Evolutionary conservation across 305 asterid genomes (phyloP), one percentile per base, ranked within the genome.

Genomic region (Euphrasia arctica): DNA sequence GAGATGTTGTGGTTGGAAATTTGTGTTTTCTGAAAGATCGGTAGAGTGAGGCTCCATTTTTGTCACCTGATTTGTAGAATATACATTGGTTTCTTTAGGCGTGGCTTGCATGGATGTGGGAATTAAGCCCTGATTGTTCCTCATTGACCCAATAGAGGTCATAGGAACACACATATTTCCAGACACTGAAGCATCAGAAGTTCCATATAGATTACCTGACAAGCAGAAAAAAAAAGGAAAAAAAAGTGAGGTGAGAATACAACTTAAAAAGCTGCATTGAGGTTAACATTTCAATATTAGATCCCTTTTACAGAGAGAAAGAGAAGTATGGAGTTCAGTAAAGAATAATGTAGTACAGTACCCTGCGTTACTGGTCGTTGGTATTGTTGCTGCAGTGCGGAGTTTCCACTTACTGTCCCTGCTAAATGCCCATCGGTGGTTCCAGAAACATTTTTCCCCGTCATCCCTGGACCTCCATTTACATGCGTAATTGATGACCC

Each of bases 121-220:
- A 70, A 78, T 82, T 70, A 76, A 64, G 80, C 83, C 77, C 60
- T 79, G 86, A 72, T 71, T 81, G 75, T 77, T 82, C 70, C 64
- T 76, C 64, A 70, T 74, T 18, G 83, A 74, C 63, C 89, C 85
- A 65, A 62, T 72, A 74, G 92, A 76, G 68, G 85, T 75, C 57
- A 74, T 82, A 65, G 94, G 85, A 54, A 45, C 79, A 71, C 75
- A 83, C 68, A 82, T 61, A 75, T 76, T 88, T 71, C 92, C 95
- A 72, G 95, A 78, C 43, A 77, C 92, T 47, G 94, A 78, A 65
- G 83, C 72, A 74, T 88, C 88, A 70, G 79, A 72, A 61, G 77
- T 75, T 72, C 87, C 93, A 78, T 79, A 82, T 69, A 80, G 85
- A 79, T 88, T 89, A 69, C 91, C 99, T 94, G 95, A 60, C 65